Evolutionary conservation across 2,329 filamentous ascomycete genomes (phyloP).

Genomic region (Daldinia eschscholtzii): DNA sequence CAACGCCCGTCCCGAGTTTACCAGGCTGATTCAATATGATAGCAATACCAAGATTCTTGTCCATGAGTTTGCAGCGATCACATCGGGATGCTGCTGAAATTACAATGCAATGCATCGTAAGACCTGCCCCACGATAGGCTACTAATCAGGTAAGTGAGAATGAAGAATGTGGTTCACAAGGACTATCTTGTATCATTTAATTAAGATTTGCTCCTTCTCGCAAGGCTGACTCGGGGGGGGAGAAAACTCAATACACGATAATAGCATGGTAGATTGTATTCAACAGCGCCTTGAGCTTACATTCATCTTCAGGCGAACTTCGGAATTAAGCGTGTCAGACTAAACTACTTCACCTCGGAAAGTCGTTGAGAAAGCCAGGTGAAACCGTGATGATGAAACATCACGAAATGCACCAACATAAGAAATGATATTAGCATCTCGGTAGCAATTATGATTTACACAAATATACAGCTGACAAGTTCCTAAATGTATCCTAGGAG

Average conservation of each 20-base stretch:
- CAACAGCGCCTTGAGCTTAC: not conserved
- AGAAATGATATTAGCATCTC: not conserved
- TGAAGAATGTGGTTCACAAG: not conserved
- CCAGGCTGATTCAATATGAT: not conserved
- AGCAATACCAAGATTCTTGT: not conserved
- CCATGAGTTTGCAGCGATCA: not conserved
- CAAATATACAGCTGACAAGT: not conserved
- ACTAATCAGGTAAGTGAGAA: slow-evolving; percentile 3
- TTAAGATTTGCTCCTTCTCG: not conserved
- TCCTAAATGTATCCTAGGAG: not conserved
- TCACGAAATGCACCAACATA: not conserved
- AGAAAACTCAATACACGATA: not conserved
- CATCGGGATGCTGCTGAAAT: not conserved
- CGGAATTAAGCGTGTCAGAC: not conserved
- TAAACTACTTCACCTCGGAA: not conserved
- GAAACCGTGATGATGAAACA: not conserved
- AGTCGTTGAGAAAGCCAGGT: not conserved
- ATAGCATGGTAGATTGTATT: not conserved
- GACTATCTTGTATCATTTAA: not conserved
- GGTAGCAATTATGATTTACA: not conserved
- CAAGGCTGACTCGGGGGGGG: slow-evolving; percentile 7
- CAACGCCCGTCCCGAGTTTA: not conserved
- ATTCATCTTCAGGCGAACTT: not conserved
- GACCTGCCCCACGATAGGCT: not conserved
- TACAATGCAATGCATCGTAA: not conserved